Evolutionary conservation across 2,329 filamentous ascomycete species (phyloP), one percentile per base, ranked within the genome.

Genomic region (Fusarium decemcellulare): DNA sequence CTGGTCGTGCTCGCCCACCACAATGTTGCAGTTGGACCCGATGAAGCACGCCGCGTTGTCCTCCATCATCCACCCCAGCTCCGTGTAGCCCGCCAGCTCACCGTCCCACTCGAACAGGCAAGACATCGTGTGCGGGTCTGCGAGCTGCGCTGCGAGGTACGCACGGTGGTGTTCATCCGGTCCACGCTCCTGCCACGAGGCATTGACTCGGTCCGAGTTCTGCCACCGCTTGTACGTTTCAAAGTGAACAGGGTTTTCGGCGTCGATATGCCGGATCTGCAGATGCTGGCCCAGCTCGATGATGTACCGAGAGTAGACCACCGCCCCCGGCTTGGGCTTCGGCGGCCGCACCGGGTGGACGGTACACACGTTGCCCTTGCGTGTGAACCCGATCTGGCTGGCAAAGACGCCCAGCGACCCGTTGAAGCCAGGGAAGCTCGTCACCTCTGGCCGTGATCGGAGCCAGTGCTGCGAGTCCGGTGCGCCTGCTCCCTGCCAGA

Each of bases 101-200:
- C 72, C 74, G 27, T 76, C 74, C 74, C 74, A 76, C 53, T 70
- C 67, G 37, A 76, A 76, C n/a, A 76, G 42, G 42, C 74, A 76
- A 0, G 74, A 75, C 74, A 76, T 76, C 29, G 61, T 72, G 50
- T 76, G 74, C 3, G 72, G 61, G 15, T 76, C 73, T 1, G 69
- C 68, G 6, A 76, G 60, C 42, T 76, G 74, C 15, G 39, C 55
- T 0, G 74, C 64, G 12, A 76, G 62, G 51, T 76, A 76, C 9
- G 50, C 55, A 8, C 72, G 67, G 59, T 76, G 74, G 39, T 76
- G 73, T 29, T 76, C 73, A 29, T 76, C 74, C 0, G 74, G 65
- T 0, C 74, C 74, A 34, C 74, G 73, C 56, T 76, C 74, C 43
- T 66, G 64, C 74, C 74, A 76, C 11, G 63, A 65, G 4, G 72